These are phyloP conservation scores for Trichoderma oligosporum DNA, from an alignment of 2,329 filamentous ascomycete genomes.

Conservation along the genomic window DNA sequence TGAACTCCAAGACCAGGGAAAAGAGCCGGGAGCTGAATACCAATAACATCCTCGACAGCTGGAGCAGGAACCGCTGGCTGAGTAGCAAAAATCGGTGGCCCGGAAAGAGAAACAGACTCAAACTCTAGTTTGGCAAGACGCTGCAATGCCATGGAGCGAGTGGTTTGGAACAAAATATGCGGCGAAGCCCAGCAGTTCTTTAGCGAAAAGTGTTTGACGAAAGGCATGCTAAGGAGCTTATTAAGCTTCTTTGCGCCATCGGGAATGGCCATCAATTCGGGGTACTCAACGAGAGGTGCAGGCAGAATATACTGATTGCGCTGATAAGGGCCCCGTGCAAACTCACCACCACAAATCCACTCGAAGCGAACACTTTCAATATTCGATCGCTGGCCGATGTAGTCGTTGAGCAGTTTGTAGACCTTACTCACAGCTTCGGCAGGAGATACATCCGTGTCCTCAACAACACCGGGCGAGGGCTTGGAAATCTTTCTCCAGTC, in stretches of 20 bases:
- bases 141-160: slow-evolving; percentile 44
- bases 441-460: slow-evolving; percentile 48
- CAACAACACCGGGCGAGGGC: slow-evolving; percentile 47
- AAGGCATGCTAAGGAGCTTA: slow-evolving; percentile 49
- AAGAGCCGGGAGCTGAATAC: not conserved
- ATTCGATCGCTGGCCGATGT: slow-evolving; percentile 45
- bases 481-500: slow-evolving; percentile 61
- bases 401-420: slow-evolving; percentile 48
- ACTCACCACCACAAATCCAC: slow-evolving; percentile 65
- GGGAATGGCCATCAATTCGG: slow-evolving; percentile 30
- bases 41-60: slow-evolving; percentile 9
- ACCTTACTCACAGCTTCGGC: slow-evolving; percentile 49
- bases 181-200: slow-evolving; percentile 68
- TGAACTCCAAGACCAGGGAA: not conserved
- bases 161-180: slow-evolving; percentile 49
- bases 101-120: slow-evolving; percentile 62
- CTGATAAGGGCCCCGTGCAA: slow-evolving; percentile 57
- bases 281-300: slow-evolving; percentile 48
- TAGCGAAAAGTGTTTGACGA: slow-evolving; percentile 57
- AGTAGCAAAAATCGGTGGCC: slow-evolving; percentile 34
- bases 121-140: slow-evolving; percentile 53
- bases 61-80: slow-evolving; percentile 22
- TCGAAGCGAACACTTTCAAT: slow-evolving; percentile 61
- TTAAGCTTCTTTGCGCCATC: slow-evolving; percentile 33
- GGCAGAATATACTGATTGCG: slow-evolving; percentile 61